Evolutionary conservation across 2,329 filamentous ascomycete genomes (phyloP), one percentile per base, ranked within the genome.

Genomic region (Capronia epimyces): DNA sequence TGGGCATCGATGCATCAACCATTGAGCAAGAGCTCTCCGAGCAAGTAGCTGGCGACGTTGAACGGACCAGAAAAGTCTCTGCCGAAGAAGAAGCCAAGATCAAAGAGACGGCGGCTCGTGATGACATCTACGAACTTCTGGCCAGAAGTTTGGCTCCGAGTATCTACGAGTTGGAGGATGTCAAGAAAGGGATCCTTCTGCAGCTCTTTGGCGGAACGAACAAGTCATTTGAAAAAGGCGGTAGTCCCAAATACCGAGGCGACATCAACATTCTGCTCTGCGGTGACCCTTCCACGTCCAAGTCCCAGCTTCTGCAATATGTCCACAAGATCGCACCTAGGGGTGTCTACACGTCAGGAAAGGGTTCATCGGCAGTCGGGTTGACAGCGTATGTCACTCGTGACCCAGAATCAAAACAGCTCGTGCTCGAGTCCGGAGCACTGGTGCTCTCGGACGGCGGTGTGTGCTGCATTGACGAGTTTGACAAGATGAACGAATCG

Each of bases 171-270:
- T 87, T 95, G 83, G 93, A 98, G 61, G 93, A 98, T 64, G 89
- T 97, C 42, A 98, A 98, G 77, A 98, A 98, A 72, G 93, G 93
- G 9, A 96, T 98, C 55, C 76, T 98, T 9, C 82, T 98, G 3
- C 93, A 98, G 65, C 81, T 98, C 34, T 98, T 98, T 66, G 91
- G 93, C 31, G 93, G 93, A 50, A 95, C 93, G 27, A 98, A 98
- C 75, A 98, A 98, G 73, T 88, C 87, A 1, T 98, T 98, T 68
- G 82, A 95, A 52, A 97, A 96, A 70, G 93, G 93, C 49, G 93
- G 90, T 51, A 95, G 87, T 64, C 93, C 93, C 5, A 90, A 86
- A 63, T 98, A 98, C 68, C 82, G 93, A 74, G 93, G 93, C 56
- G 93, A 98, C 69, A 96, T 98, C 74, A 98, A 98, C 66, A 81